These are phyloP conservation scores for Candida neerlandica DNA, from an alignment of 1,139 yeast genomes.

Conservation along the genomic window DNA sequence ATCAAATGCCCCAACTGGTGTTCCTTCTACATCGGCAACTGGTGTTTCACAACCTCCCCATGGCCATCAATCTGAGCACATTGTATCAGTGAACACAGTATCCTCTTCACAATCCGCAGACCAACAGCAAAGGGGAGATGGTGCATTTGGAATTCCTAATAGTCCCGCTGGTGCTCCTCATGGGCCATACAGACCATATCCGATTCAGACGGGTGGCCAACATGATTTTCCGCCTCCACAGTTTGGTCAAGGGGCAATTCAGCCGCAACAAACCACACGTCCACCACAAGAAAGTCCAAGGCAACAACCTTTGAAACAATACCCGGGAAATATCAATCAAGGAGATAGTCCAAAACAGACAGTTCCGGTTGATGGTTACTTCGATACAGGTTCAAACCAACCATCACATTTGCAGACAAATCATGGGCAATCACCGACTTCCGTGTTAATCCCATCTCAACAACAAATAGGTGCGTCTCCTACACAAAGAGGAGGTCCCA, in stretches of 20 bases:
- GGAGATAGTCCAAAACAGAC: background rate
- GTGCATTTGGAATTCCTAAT: background rate
- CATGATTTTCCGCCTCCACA: background rate
- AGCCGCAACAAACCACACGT: background rate
- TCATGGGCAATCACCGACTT: background rate
- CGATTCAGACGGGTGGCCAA: background rate
- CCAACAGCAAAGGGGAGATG: background rate
- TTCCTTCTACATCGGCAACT: background rate
- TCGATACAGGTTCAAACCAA: background rate
- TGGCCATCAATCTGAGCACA: too few species aligned
- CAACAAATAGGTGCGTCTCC: background rate
- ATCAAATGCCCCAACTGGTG: background rate
- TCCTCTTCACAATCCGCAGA: background rate
- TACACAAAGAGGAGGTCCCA: background rate
- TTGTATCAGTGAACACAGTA: background rate
- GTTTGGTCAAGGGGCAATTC: background rate
- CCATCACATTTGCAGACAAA: conserved; percentile 3
- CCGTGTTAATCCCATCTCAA: background rate
- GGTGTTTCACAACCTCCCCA: background rate
- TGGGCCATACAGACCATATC: background rate
- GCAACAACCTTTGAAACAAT: conserved; percentile 3
- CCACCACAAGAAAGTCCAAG: background rate
- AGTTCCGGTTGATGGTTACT: background rate
- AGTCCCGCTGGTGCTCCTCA: background rate
- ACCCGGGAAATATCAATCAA: background rate